Percentiles rank a stretch among this genome's conserved stretches.
Evolutionary conservation across 2,329 filamentous ascomycete genomes (phyloP).

Genomic region (Fusarium albosuccineum): DNA sequence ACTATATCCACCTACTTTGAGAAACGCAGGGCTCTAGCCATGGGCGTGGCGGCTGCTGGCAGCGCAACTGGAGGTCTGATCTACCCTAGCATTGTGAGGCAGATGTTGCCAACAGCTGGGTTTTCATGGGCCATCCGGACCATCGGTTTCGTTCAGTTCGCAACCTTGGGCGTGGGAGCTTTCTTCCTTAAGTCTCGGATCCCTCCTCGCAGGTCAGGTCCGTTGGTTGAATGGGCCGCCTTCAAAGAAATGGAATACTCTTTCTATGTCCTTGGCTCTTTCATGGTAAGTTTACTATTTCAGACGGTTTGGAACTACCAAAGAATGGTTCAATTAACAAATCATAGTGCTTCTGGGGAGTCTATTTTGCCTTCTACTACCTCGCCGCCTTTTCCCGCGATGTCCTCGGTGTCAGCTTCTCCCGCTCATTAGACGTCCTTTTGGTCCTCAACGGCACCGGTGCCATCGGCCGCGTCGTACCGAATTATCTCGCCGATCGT

Average conservation of each 20-base stretch:
- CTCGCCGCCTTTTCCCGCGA: conserved; percentile 10
- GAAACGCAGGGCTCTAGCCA: conserved; percentile 6
- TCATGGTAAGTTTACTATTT: conserved; percentile 7
- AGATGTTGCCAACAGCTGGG: conserved; percentile 13
- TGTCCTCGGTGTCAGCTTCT: conserved; percentile 1
- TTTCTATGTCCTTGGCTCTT: conserved; percentile 7
- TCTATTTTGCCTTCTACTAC: conserved; percentile 22
- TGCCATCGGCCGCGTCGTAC: conserved; percentile 8
- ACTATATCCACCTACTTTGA: conserved; percentile 22
- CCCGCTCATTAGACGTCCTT: conserved; percentile 4
- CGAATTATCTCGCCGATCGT: conserved; percentile 9
- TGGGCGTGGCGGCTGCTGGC: conserved; percentile 13
- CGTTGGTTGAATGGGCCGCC: conserved; percentile 11
- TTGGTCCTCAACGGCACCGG: conserved; percentile 16
- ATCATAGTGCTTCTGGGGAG: not conserved
- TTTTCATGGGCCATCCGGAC: conserved; percentile 19
- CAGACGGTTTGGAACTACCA: no score
- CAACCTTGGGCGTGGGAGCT: not conserved
- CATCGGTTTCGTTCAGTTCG: conserved; percentile 17
- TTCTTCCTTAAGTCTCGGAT: conserved; percentile 8
- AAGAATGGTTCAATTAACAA: not conserved
- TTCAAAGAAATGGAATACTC: conserved; percentile 21
- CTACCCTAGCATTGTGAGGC: conserved; percentile 11
- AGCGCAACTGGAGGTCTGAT: conserved; percentile 13
- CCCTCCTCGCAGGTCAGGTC: not conserved